Conservation (phyloP, 257 asterid species). For the Solanum pennellii region DNA sequence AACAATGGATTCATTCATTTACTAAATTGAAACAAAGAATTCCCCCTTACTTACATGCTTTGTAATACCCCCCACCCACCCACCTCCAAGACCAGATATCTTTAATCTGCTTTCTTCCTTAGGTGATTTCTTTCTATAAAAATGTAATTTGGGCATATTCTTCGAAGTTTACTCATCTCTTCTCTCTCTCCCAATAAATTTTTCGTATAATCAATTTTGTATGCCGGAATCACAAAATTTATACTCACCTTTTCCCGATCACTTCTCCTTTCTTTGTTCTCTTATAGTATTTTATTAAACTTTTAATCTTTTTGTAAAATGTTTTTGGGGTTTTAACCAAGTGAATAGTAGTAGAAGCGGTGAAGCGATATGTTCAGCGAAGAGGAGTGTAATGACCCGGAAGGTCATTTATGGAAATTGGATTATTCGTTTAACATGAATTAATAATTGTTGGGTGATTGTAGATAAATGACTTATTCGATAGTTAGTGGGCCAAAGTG, state of each 20-base stretch:
- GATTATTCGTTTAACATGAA: too few species aligned
- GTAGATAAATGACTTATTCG: too few species aligned
- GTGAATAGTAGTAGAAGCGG: not conserved
- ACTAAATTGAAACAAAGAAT: too few species aligned
- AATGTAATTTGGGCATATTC: not conserved
- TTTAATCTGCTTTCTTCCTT: too few species aligned
- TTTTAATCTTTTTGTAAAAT: not conserved
- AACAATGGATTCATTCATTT: too few species aligned
- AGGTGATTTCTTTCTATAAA: not conserved
- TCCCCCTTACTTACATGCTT: too few species aligned
- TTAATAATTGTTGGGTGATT: too few species aligned
- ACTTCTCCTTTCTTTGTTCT: not conserved
- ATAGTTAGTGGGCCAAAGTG: too few species aligned
- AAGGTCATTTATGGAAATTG: too few species aligned
- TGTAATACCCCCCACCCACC: too few species aligned
- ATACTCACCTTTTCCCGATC: not conserved
- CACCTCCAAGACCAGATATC: too few species aligned
- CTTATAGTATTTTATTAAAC: not conserved
- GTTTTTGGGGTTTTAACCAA: not conserved
- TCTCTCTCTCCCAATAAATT: not conserved
- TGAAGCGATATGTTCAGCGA: conserved; percentile 4
- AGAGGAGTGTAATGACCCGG: not conserved
- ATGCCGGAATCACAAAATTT: not conserved
- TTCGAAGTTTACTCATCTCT: not conserved
- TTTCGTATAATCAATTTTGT: not conserved